phyloP scores from a whole-genome alignment of 495 filamentous ascomycete genomes.

The Aspergillus baeticus region DNA sequence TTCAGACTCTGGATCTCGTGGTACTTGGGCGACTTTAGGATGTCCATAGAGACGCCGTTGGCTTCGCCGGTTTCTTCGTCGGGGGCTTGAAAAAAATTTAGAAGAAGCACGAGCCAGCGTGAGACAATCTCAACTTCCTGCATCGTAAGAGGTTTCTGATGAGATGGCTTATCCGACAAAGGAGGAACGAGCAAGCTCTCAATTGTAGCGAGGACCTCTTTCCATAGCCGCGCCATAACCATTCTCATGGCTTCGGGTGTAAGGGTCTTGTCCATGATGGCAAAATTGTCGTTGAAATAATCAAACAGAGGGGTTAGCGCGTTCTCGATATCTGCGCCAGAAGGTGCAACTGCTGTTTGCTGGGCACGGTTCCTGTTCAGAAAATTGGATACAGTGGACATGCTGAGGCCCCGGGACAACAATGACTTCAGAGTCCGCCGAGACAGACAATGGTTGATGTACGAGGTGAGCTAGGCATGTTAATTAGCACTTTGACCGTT shows the following conservation, averaged over 20 bases:
- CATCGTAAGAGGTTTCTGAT: conserved; percentile 80
- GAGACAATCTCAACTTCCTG: conserved; percentile 94
- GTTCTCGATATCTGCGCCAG: conserved; percentile 71
- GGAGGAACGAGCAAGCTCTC: conserved; percentile 91
- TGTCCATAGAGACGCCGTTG: conserved; percentile 82
- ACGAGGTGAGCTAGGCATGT: conserved; percentile 73
- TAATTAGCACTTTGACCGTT: conserved; percentile 17
- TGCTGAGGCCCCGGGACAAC: conserved; percentile 67
- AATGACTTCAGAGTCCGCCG: conserved; percentile 72
- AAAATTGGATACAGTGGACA: conserved; percentile 77
- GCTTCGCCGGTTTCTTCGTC: conserved; percentile 85
- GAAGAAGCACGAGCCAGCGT: conserved; percentile 88
- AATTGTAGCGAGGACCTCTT: conserved; percentile 90
- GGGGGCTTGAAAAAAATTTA: conserved; percentile 91
- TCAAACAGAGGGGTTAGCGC: conserved; percentile 86
- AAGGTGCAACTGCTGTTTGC: conserved; percentile 56
- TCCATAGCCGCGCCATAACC: conserved; percentile 98
- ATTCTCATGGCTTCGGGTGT: conserved; percentile 91
- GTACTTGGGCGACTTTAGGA: conserved; percentile 95
- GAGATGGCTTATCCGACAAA: conserved; percentile 90
- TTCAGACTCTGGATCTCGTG: conserved; percentile 93
- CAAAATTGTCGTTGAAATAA: conserved; percentile 99
- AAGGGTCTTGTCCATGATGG: conserved; percentile 95
- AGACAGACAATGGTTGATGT: conserved; percentile 89
- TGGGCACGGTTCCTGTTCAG: conserved; percentile 62